phyloP scores from a whole-genome alignment of 306 rosid genomes.

The Dryas octopetala region DNA sequence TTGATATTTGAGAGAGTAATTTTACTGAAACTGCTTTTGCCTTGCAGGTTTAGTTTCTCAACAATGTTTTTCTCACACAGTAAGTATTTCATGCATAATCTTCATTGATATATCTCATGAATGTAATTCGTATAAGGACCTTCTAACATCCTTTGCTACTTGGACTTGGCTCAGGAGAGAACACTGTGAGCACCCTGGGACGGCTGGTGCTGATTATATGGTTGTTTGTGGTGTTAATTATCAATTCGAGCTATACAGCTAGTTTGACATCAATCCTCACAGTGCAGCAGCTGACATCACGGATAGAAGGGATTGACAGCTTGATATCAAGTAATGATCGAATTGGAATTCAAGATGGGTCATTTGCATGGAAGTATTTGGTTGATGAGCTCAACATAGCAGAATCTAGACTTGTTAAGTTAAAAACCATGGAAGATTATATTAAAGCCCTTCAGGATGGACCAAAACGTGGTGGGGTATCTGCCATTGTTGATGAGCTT shows the following conservation, averaged over 20 bases:
- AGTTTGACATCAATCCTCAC: slow-evolving; percentile 93
- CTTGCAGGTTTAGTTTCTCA: slow-evolving; percentile 89
- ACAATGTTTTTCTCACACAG: slow-evolving; percentile 93
- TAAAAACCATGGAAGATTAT: slow-evolving; percentile 55
- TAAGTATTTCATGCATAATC: slow-evolving; percentile 36
- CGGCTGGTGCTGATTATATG: slow-evolving; percentile 78
- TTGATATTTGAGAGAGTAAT: slow-evolving; percentile 10
- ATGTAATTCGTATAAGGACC: slow-evolving; percentile 6
- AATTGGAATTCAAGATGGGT: slow-evolving; percentile 83
- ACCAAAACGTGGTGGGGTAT: slow-evolving; percentile 68
- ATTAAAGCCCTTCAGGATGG: slow-evolving; percentile 55
- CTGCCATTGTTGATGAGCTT: slow-evolving; percentile 81
- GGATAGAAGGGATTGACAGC: slow-evolving; percentile 74
- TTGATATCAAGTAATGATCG: slow-evolving; percentile 58
- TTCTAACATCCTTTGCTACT: slow-evolving; percentile 31
- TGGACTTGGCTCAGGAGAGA: slow-evolving; percentile 58
- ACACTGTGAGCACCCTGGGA: slow-evolving; percentile 73
- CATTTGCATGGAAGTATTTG: slow-evolving; percentile 61
- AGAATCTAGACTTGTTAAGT: slow-evolving; percentile 54
- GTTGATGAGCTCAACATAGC: slow-evolving; percentile 63
- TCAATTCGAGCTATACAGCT: slow-evolving; percentile 92
- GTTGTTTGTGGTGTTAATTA: slow-evolving; percentile 86
- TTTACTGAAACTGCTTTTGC: slow-evolving; percentile 23
- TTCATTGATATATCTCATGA: not conserved
- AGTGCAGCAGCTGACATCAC: slow-evolving; percentile 65